Conservation (phyloP, 129 eudicot species). For the Artemisia annua region DNA sequence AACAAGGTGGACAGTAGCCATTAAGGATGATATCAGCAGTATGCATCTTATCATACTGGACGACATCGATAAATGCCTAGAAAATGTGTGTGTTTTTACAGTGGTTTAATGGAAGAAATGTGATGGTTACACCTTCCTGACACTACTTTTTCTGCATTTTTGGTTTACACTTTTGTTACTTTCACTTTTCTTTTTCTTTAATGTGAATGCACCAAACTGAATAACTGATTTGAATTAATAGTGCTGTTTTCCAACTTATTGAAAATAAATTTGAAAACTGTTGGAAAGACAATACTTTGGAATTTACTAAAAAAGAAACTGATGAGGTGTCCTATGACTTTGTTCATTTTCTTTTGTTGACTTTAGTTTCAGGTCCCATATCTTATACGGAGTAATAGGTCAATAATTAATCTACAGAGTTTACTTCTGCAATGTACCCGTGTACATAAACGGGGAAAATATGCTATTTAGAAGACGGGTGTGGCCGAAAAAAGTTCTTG, state of each 20-base stretch:
- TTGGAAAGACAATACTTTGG: too few species aligned
- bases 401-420: too few species aligned
- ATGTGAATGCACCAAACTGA: background rate
- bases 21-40: slow-evolving; percentile 15
- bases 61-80: background rate
- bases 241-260: slow-evolving; percentile 8
- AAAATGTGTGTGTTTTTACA: background rate
- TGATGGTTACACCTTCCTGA: slow-evolving; percentile 19
- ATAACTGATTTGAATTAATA: slow-evolving; percentile 17
- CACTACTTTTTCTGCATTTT: slow-evolving; percentile 9
- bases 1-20: background rate
- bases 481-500: too few species aligned
- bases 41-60: slow-evolving; percentile 10
- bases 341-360: too few species aligned
- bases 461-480: too few species aligned
- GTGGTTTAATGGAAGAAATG: background rate
- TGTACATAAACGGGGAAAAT: too few species aligned
- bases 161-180: background rate
- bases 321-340: too few species aligned
- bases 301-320: too few species aligned
- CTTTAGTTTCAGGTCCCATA: too few species aligned
- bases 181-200: background rate
- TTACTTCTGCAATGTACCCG: too few species aligned
- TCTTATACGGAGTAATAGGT: too few species aligned
- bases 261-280: background rate